Base-by-base conservation (phyloP, 371 early-diverging fungal genomes). In the Aphelidium insulamus region DNA sequence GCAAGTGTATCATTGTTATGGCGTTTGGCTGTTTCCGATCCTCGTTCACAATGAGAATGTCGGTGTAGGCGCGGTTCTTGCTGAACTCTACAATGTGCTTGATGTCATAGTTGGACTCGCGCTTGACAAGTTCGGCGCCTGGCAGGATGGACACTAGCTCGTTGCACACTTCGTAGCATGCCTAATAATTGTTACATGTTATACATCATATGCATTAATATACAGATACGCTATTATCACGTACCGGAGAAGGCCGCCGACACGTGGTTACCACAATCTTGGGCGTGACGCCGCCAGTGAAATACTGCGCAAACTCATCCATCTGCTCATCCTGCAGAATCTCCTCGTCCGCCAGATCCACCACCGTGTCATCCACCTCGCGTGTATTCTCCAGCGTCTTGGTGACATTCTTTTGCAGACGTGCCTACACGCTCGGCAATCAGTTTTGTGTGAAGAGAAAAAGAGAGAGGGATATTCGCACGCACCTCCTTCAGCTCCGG, bases 251-350 rank as follows among this genome's bases (percentile, higher is more conserved):
- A 11, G 73, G 58, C 11, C 59, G 59, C 36, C 72, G 71, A 43
- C 69, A 77, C 4, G 97, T 87, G 5, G 97, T 97, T 5, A 97
- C 65, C n/a, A 91, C 53, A 20, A 97, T 69, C 56, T 94, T 94
- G 21, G 97, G 91, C 22, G 70, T 47, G 34, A 69, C 48, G 18
- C 86, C 88, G 30, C 56, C 63, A 25, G 41, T 46, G 46, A 90
- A 97, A 52, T 87, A 94, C 34, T 57, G 45, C 1, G 87, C 68
- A 53, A 90, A 81, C 51, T 97, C 97, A 45, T 97, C 94, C 28
- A 66, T 62, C 11, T 72, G 81, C 47, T 88, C 85, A 31, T 87
- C 88, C 21, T 74, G 21, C 12, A 22, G 16, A 22, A 48, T 31
- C 52, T 74, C 78, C 9, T 72, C 77, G 26, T 77, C 85, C 21